Conservation (phyloP, 176 grass and related monocot genomes). For the Stipa capillata region DNA sequence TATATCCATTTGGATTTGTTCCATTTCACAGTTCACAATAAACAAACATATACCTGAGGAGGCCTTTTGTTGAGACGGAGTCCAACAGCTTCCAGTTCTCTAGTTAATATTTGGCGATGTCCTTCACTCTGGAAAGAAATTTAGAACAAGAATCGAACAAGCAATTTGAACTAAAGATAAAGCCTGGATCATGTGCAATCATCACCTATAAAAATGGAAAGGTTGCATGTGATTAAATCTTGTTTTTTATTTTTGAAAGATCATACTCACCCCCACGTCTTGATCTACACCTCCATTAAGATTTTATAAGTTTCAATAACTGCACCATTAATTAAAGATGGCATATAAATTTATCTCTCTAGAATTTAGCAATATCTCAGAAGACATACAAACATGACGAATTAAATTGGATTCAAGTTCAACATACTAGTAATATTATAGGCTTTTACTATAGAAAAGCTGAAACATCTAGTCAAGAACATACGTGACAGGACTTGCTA, state of each 20-base stretch:
- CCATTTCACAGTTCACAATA: background rate
- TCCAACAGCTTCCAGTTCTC: constrained; percentile 92
- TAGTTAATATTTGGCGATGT: constrained; percentile 96
- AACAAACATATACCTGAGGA: constrained; percentile 58
- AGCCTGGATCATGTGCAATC: background rate
- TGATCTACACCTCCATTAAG: background rate
- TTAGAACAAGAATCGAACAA: constrained; percentile 23
- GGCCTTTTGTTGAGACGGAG: constrained; percentile 94
- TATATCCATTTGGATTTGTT: background rate
- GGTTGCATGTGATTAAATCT: background rate
- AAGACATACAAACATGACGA: background rate
- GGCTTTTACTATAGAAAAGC: background rate
- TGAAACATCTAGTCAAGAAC: background rate
- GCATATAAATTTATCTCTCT: background rate
- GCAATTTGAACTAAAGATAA: background rate
- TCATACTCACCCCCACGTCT: background rate
- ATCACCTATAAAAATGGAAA: background rate
- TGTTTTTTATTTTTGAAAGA: background rate
- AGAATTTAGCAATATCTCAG: background rate
- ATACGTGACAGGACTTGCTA: background rate
- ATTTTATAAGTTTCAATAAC: constrained; percentile 7
- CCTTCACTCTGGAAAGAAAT: constrained; percentile 84
- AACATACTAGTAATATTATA: background rate
- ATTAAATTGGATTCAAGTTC: background rate
- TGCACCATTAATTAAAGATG: background rate